Evolutionary conservation across 164 flowering plant genomes (phyloP).

Genomic region (Tetrastigma voinierianum): DNA sequence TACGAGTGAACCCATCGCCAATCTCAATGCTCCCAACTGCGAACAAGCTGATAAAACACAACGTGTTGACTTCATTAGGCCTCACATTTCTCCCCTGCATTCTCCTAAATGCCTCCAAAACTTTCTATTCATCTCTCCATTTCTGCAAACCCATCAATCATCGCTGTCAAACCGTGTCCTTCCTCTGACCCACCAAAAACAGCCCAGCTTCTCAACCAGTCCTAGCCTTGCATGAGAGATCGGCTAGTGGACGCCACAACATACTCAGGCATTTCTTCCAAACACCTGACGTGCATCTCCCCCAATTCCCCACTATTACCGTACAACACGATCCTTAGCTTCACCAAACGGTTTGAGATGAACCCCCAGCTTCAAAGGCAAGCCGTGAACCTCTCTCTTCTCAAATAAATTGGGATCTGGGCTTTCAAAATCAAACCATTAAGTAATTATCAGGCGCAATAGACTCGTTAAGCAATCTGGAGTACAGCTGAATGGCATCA

Average conservation of each 20-base stretch:
- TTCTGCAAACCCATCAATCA: constrained; percentile 46
- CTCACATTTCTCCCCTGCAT: constrained; percentile 35
- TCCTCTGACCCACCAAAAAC: constrained; percentile 15
- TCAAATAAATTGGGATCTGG: constrained; percentile 16
- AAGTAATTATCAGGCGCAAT: constrained; percentile 26
- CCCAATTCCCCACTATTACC: constrained; percentile 35
- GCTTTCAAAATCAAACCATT: constrained; percentile 26
- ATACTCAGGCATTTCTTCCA: constrained; percentile 34
- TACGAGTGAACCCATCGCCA: constrained; percentile 41
- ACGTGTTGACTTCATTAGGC: constrained; percentile 40
- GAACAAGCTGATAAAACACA: constrained; percentile 49
- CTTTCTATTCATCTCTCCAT: constrained; percentile 30
- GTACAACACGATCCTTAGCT: constrained; percentile 27
- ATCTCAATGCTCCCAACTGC: constrained; percentile 40
- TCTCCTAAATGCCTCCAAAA: constrained; percentile 33
- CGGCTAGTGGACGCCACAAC: constrained; percentile 29
- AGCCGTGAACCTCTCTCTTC: constrained; percentile 29
- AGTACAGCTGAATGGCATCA: constrained; percentile 25
- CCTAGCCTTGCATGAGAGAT: constrained; percentile 27
- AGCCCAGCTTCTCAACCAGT: constrained; percentile 19
- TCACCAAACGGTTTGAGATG: constrained; percentile 13
- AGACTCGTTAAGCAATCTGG: constrained; percentile 16
- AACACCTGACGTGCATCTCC: constrained; percentile 18
- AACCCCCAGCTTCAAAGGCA: constrained; percentile 32
- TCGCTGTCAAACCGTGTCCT: constrained; percentile 41